Base-by-base conservation (phyloP, 2,329 filamentous ascomycete species). In the Sphaceloma murrayae region DNA sequence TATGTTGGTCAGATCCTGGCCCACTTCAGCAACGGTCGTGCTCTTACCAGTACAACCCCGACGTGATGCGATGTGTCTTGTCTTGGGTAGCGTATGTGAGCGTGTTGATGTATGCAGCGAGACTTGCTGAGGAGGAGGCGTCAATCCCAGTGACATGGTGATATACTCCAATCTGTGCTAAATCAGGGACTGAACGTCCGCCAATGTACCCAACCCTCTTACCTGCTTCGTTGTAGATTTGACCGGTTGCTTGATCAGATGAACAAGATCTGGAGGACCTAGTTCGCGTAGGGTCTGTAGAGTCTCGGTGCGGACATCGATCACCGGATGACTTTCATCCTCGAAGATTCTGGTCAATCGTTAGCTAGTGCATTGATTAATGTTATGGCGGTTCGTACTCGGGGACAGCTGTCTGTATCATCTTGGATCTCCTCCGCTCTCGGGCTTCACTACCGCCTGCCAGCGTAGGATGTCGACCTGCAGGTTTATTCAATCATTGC, bases 111-210 rank as follows among this genome's bases (percentile, higher is more conserved):
- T 98, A 98, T 54, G 91, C 91, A 30, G 91, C 91, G 48, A 98
- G 70, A 66, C 89, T 96, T 48, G 91, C 91, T 7, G 91, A 96
- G 5, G 91, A 96, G 2, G 91, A 98, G 38, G 91, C 91, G 67
- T 98, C 91, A 59, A 95, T 81, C 49, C 91, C 91, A 29, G 87
- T 94, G 55, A 95, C 88, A 78, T 98, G 91, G 64, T 98, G 91
- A 62, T 98, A 98, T 46, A 95, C 81, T 48, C 91, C 91, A 49
- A 80, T 80, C 84, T 95, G 10, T 30, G 17, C 30, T 17, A 3
- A 38, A 17, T 52, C 43, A 54, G 51, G 48, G 32, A 14, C n/a
- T n/a, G n/a, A n/a, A n/a, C n/a, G n/a, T n/a, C n/a, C n/a, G n/a
- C n/a, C n/a, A n/a, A n/a, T n/a, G n/a, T n/a, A n/a, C n/a, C n/a